Evolutionary conservation across 2,329 filamentous ascomycete genomes (phyloP).

Genomic region (Penicillium digitatum): DNA sequence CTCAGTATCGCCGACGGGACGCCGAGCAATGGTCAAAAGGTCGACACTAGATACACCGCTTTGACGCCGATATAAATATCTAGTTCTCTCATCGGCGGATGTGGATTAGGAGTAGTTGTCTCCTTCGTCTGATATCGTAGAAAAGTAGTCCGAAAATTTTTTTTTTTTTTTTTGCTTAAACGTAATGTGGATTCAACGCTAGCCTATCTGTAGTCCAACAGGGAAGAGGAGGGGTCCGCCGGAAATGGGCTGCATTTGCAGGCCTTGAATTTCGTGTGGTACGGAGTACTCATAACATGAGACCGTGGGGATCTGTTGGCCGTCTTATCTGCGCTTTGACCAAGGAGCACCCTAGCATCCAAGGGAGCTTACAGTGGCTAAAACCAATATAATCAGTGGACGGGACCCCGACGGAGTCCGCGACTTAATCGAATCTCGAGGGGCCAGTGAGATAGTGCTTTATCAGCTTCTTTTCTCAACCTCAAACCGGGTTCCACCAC

Average conservation of each 20-base stretch:
- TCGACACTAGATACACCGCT: background rate
- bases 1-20: background rate
- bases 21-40: background rate
- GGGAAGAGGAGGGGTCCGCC: no score
- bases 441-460: background rate
- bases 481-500: background rate
- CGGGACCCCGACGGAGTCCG: background rate
- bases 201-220: background rate
- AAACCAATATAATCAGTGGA: no score
- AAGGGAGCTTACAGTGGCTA: no score
- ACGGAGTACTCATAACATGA: no score
- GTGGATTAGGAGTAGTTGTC: no score
- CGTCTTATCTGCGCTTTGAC: background rate
- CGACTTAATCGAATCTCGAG: no score
- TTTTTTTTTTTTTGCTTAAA: no score
- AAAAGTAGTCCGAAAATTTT: no score
- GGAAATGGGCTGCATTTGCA: background rate
- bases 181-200: background rate
- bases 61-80: background rate
- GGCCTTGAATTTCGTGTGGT: no score
- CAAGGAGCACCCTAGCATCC: background rate
- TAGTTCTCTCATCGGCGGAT: background rate
- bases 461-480: background rate
- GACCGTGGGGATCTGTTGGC: background rate
- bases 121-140: no score